A percentile compares a stretch with the other conserved stretches of the same genome.
Evolutionary conservation across 495 filamentous ascomycete genomes (phyloP).

Genomic region (Saxophila tyrrhenica): DNA sequence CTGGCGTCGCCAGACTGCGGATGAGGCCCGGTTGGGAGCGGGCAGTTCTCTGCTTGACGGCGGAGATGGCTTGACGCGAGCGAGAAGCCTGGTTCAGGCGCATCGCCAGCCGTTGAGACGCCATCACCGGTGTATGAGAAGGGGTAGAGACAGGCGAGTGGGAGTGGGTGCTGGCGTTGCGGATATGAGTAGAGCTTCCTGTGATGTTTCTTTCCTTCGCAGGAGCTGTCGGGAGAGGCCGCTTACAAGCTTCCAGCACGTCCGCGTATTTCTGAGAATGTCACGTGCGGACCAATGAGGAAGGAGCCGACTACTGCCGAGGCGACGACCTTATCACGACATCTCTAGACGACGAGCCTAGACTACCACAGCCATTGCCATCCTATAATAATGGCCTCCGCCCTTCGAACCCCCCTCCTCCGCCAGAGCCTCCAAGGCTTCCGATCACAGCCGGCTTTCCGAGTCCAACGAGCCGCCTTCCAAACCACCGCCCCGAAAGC

Average conservation of each 20-base stretch:
- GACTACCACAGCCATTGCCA: background rate
- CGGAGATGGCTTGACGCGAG: slow-evolving; percentile 62
- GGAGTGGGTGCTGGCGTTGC: background rate
- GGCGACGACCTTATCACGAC: too few relatives aligned
- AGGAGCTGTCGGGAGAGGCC: too few relatives aligned
- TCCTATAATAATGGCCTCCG: slow-evolving; percentile 28
- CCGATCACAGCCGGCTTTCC: slow-evolving; percentile 17
- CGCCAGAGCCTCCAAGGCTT: slow-evolving; percentile 23
- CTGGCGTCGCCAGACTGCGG: slow-evolving; percentile 78
- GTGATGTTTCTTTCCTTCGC: too few relatives aligned
- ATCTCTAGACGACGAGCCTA: background rate
- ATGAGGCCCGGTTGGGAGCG: slow-evolving; percentile 35
- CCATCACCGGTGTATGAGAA: slow-evolving; percentile 50
- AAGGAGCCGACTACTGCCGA: too few relatives aligned
- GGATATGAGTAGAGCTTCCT: too few relatives aligned
- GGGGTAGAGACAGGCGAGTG: background rate
- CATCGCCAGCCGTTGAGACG: slow-evolving; percentile 83
- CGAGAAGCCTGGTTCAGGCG: slow-evolving; percentile 80
- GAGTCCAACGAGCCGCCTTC: slow-evolving; percentile 30
- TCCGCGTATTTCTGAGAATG: too few relatives aligned
- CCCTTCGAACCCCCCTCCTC: slow-evolving; percentile 27
- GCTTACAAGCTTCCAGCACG: too few relatives aligned
- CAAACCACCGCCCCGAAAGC: slow-evolving; percentile 32
- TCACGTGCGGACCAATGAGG: too few relatives aligned
- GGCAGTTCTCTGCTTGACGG: slow-evolving; percentile 43